These are phyloP conservation scores for Gentiana macrophylla DNA, from an alignment of 257 asterid genomes.

Conservation along the genomic window DNA sequence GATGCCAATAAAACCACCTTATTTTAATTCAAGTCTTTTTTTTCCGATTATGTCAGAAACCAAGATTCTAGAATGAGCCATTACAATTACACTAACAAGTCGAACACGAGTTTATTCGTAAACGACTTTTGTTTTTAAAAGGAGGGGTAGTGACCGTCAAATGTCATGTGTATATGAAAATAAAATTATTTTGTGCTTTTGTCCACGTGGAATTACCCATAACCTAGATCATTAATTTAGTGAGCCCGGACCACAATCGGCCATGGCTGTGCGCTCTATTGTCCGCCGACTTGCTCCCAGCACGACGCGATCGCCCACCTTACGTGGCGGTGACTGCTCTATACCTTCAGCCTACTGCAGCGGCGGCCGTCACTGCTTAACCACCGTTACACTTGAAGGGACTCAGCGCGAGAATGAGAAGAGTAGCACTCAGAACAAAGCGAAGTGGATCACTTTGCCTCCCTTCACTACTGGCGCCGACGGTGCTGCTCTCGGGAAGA, in stretches of 20 bases:
- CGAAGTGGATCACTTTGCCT: slow-evolving; percentile 54
- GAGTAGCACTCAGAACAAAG: slow-evolving; percentile 12
- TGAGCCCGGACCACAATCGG: slow-evolving; percentile 6
- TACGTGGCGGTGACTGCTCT: slow-evolving; percentile 1
- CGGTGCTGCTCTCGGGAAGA: slow-evolving; percentile 40
- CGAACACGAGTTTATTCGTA: too few species aligned
- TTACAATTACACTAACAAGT: too few species aligned
- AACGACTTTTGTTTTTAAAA: too few species aligned
- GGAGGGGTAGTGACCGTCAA: too few species aligned
- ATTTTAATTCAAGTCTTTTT: too few species aligned
- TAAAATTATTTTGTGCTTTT: too few species aligned
- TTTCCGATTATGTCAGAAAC: too few species aligned
- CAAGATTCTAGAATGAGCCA: too few species aligned
- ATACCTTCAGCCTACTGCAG: not conserved
- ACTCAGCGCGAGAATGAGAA: slow-evolving; percentile 12
- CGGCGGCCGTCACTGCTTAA: slow-evolving; percentile 18
- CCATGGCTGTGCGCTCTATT: slow-evolving; percentile 35
- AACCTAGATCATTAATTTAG: not conserved
- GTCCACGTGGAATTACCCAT: not conserved
- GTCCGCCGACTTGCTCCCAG: slow-evolving; percentile 36
- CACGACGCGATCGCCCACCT: slow-evolving; percentile 22
- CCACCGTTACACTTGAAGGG: slow-evolving; percentile 17
- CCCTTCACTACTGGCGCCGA: slow-evolving; percentile 42
- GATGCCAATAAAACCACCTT: too few species aligned
- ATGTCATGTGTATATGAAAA: too few species aligned